Conservation (phyloP, 441 rosid species). For the Pelargonium fulgidum region DNA sequence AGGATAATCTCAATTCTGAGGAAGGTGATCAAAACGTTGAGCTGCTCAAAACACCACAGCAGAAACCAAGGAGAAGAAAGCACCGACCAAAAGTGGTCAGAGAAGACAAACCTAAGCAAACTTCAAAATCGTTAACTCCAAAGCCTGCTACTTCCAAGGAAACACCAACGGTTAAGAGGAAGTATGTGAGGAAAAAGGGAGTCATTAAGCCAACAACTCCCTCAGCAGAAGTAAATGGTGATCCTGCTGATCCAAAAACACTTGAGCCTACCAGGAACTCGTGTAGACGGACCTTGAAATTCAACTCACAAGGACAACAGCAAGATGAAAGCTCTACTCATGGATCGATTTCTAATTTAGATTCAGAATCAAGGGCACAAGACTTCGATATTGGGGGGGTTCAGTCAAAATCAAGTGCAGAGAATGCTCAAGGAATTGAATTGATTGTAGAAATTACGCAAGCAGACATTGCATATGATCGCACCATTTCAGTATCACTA, state of each 20-base stretch:
- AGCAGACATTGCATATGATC: constrained; percentile 26
- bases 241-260: constrained; percentile 27
- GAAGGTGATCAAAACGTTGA: constrained; percentile 20
- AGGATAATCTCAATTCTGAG: constrained; percentile 33
- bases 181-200: constrained; percentile 37
- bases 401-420: constrained; percentile 27
- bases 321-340: constrained; percentile 22
- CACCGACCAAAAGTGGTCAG: constrained; percentile 27
- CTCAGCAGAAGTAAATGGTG: constrained; percentile 25
- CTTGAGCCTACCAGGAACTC: constrained; percentile 30
- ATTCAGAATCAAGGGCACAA: constrained; percentile 26
- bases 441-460: constrained; percentile 28
- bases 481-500: constrained; percentile 20
- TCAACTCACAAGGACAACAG: constrained; percentile 28
- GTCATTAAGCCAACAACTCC: constrained; percentile 25
- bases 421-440: constrained; percentile 31
- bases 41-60: constrained; percentile 23
- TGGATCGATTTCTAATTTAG: constrained; percentile 15
- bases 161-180: constrained; percentile 39
- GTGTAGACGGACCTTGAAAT: constrained; percentile 48
- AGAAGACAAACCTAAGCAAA: constrained; percentile 20
- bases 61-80: constrained; percentile 24
- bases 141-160: constrained; percentile 26
- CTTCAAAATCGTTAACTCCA: constrained; percentile 9
- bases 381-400: constrained; percentile 15